Conservation (phyloP, 805 yeast species). For the Naumovozyma dairenensis region DNA sequence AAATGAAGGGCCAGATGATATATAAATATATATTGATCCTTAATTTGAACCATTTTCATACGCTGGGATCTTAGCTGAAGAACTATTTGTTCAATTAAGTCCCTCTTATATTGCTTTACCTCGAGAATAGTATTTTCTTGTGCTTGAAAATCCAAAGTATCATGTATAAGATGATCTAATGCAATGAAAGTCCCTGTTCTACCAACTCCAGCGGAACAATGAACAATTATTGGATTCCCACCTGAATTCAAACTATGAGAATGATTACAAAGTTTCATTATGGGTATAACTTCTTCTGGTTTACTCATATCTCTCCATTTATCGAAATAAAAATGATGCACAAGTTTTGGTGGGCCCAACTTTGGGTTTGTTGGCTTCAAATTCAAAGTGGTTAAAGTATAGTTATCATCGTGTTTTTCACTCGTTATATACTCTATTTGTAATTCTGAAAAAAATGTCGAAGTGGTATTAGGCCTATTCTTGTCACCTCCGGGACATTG, state of each 20-base stretch:
- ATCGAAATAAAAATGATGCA: slow-evolving; percentile 60
- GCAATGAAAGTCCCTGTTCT: slow-evolving; percentile 86
- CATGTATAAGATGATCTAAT: slow-evolving; percentile 26
- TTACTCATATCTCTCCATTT: slow-evolving; percentile 81
- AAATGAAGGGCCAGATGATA: slow-evolving; percentile 26
- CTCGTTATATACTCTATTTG: slow-evolving; percentile 14
- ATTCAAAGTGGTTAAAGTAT: slow-evolving; percentile 18
- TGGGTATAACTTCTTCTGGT: slow-evolving; percentile 34
- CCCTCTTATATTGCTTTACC: slow-evolving; percentile 15
- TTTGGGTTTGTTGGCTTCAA: slow-evolving; percentile 12
- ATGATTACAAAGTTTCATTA: slow-evolving; percentile 25
- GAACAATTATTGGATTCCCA: slow-evolving; percentile 55
- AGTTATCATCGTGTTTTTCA: slow-evolving; percentile 14
- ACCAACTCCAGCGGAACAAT: slow-evolving; percentile 97
- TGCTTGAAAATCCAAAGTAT: slow-evolving; percentile 18
- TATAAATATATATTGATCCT: slow-evolving; percentile 26
- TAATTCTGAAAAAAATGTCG: slow-evolving; percentile 16
- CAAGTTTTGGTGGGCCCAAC: slow-evolving; percentile 35
- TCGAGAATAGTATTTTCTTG: not conserved
- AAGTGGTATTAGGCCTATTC: slow-evolving; percentile 7
- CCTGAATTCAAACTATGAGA: slow-evolving; percentile 22
- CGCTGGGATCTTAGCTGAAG: slow-evolving; percentile 27
- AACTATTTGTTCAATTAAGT: slow-evolving; percentile 28
- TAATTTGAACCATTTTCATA: slow-evolving; percentile 29
- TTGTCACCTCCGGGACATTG: slow-evolving; percentile 17